These are phyloP conservation scores for Setaria viridis DNA, from an alignment of 202 grass and related monocot species.

Conservation along the genomic window DNA sequence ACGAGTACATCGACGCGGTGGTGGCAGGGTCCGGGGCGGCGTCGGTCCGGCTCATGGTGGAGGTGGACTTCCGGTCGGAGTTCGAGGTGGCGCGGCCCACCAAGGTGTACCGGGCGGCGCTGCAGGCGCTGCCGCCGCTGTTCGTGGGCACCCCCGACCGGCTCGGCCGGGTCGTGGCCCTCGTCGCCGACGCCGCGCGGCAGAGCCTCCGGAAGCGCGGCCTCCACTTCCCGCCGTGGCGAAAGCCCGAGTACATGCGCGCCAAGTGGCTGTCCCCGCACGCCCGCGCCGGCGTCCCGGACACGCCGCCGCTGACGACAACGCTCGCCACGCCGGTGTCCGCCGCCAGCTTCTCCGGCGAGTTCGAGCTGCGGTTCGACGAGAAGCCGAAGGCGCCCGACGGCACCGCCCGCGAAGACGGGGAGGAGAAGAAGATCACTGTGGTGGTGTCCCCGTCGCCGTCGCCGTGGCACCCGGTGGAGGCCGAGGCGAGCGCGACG, in stretches of 20 bases:
- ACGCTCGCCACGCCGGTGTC: neutral
- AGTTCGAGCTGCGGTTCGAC: constrained; percentile 48
- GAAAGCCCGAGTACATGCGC: constrained; percentile 76
- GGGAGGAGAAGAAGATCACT: constrained; percentile 14
- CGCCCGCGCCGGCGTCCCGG: constrained; percentile 6
- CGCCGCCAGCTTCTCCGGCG: constrained; percentile 35
- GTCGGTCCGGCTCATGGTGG: constrained; percentile 52
- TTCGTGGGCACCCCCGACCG: constrained; percentile 68
- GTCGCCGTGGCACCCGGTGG: constrained; percentile 23
- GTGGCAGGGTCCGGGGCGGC: neutral
- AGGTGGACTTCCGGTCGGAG: constrained; percentile 76
- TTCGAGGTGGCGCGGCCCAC: constrained; percentile 83
- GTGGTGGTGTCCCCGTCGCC: constrained; percentile 46
- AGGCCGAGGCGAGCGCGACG: constrained; percentile 17
- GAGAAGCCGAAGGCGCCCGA: neutral
- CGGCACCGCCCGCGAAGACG: neutral
- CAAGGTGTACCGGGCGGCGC: constrained; percentile 64
- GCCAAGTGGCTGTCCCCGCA: constrained; percentile 72
- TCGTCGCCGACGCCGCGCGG: constrained; percentile 60
- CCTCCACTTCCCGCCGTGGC: constrained; percentile 76
- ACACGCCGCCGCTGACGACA: neutral
- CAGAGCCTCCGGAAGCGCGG: constrained; percentile 76
- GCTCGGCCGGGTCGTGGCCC: constrained; percentile 54
- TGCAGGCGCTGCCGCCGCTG: constrained; percentile 68
- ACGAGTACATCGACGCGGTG: constrained; percentile 84